Evolutionary conservation across 306 rosid species (phyloP), one percentile per base, ranked within the genome.

Genomic region (Benincasa hispida): DNA sequence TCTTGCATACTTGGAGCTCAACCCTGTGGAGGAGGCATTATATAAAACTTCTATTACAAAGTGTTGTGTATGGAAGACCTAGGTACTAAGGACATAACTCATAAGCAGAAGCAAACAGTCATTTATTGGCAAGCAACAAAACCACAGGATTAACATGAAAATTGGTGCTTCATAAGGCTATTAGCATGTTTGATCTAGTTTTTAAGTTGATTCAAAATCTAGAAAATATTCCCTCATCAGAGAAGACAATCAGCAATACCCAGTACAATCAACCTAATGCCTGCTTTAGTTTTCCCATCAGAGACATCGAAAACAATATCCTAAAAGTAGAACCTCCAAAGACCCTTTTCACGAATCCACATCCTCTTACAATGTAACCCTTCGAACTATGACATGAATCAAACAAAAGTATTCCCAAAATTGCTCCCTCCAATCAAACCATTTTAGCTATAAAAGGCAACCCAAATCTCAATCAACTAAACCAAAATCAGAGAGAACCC

Each of bases 1-100:
- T 54, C 72, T 77, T 22, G 81, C 62, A 76, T 65, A 60, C 55
- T 58, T 89, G 41, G 91, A 90, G 76, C 68, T 76, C 79, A 47
- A 78, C 32, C 88, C 98, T 95, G 74, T 70, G 57, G 61, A 76
- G 50, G 17, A 76, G 37, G n/a, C 65, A 48, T 72, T 25, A 9
- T 32, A 22, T 14, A 74, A 17, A 48, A 28, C 76, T 28, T 17
- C 7, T 5, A 18, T 25, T 22, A 24, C 56, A 69, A 45, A 21
- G 21, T 5, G 3, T 61, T 62, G 72, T 34, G 13, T 19, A 28
- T 13, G 55, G n/a, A 35, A 69, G 50, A 12, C 22, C 7, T 41
- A 39, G 3, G 2, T 48, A 70, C 41, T 13, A 42, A 17, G 76
- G 25, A 28, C 18, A 1, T n/a, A n/a, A n/a, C n/a, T n/a, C n/a